Evolutionary conservation across 2,329 filamentous ascomycete species (phyloP).

Genomic region (Trichoderma sp.): DNA sequence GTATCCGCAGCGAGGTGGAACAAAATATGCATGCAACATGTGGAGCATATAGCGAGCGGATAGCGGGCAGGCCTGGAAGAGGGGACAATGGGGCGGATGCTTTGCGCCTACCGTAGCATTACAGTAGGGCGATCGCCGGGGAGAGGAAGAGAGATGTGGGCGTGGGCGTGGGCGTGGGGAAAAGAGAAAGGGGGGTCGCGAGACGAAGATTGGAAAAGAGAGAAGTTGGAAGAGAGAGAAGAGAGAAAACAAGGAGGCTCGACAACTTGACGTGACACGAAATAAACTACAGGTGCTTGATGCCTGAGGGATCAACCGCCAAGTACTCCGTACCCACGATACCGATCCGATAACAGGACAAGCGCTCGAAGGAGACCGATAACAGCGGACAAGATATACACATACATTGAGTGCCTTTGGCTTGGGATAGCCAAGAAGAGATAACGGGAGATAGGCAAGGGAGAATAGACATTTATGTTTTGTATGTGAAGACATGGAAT

Average conservation of each 20-base stretch:
- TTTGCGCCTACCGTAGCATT: constrained; percentile 10
- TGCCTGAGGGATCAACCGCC: neutral
- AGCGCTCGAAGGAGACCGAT: neutral
- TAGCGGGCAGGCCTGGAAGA: constrained; percentile 15
- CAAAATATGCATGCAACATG: neutral
- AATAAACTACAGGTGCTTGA: neutral
- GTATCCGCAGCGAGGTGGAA: constrained; percentile 1
- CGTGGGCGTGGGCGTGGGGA: constrained; percentile 1
- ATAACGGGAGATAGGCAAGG: neutral
- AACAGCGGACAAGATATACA: neutral
- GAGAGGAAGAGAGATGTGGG: constrained; percentile 16
- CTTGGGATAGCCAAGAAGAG: neutral
- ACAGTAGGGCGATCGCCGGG: constrained; percentile 2
- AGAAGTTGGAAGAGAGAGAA: neutral
- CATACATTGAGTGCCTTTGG: neutral
- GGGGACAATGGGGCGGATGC: constrained; percentile 2
- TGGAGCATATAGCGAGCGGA: constrained; percentile 8
- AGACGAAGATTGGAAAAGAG: neutral
- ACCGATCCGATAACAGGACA: neutral
- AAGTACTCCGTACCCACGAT: neutral
- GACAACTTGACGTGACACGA: neutral
- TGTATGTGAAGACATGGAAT: neutral
- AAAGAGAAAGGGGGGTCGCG: neutral
- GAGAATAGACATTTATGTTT: neutral
- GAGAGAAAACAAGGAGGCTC: constrained; percentile 10